phyloP scores from a whole-genome alignment of 2,329 filamentous ascomycete species.

The Curvularia eragrostidis region DNA sequence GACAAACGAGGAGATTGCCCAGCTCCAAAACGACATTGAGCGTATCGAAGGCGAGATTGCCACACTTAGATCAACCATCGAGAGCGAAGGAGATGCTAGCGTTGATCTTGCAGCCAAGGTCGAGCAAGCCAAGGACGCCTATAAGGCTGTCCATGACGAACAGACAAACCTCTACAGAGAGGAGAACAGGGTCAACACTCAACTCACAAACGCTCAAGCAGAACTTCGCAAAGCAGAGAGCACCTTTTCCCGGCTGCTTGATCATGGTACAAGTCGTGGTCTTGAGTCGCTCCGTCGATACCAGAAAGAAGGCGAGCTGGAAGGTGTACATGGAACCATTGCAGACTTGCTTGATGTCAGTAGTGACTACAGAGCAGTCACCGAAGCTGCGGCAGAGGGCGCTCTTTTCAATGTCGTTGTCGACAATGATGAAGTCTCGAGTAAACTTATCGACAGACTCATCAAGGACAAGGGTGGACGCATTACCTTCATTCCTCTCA shows the following conservation, averaged over 20 bases:
- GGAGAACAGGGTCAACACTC: constrained; percentile 82
- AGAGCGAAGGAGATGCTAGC: constrained; percentile 78
- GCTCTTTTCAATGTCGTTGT: constrained; percentile 97
- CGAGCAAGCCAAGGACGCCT: constrained; percentile 75
- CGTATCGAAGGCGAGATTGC: constrained; percentile 76
- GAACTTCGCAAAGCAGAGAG: constrained; percentile 81
- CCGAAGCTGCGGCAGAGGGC: constrained; percentile 90
- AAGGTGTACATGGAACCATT: constrained; percentile 89
- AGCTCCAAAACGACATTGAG: constrained; percentile 73
- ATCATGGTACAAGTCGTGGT: constrained; percentile 84
- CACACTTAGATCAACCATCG: constrained; percentile 72
- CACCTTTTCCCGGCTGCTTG: constrained; percentile 83
- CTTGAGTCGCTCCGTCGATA: constrained; percentile 85
- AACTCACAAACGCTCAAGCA: constrained; percentile 75
- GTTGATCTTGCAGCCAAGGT: constrained; percentile 75
- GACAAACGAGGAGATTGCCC: constrained; percentile 79
- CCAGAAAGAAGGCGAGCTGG: constrained; percentile 77
- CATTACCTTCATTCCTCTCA: constrained; percentile 93
- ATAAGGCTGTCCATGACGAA: constrained; percentile 83
- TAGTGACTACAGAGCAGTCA: constrained; percentile 84
- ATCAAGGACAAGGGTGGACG: constrained; percentile 82
- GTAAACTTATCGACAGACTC: constrained; percentile 78
- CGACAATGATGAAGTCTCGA: constrained; percentile 87
- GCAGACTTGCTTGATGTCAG: constrained; percentile 90
- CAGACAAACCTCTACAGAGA: constrained; percentile 87